Conservation (phyloP, 139 green algal genomes). For the Chlamydomonas schloesseri region DNA sequence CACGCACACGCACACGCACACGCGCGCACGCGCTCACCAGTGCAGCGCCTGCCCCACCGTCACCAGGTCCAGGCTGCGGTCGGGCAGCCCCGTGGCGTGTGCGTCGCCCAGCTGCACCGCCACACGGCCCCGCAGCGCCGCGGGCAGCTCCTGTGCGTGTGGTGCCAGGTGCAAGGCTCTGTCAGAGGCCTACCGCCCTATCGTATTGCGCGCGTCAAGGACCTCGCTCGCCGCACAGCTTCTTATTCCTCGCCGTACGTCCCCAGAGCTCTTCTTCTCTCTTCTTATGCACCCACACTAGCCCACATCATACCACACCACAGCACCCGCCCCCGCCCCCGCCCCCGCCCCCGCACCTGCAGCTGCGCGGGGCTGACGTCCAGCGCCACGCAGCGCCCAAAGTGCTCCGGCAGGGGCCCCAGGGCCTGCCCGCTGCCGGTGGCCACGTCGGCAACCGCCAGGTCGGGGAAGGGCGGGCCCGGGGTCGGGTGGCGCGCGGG, state of each 20-base stretch:
- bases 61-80: constrained; percentile 10
- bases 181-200: no score
- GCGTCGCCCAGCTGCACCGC: constrained; percentile 5
- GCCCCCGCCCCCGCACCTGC: neutral
- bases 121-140: neutral
- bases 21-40: constrained; percentile 6
- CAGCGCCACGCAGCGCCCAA: constrained; percentile 24
- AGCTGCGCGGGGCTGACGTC: constrained; percentile 32
- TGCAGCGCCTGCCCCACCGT: constrained; percentile 35
- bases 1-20: no score
- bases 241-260: no score
- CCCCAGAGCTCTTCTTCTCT: no score
- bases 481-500: neutral
- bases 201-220: no score
- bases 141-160: neutral
- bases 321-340: no score
- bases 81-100: constrained; percentile 26
- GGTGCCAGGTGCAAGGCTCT: no score
- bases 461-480: constrained; percentile 27
- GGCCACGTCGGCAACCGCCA: constrained; percentile 14
- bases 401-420: constrained; percentile 16
- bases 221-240: no score
- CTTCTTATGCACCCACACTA: no score
- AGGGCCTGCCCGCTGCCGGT: constrained; percentile 32
- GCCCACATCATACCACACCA: no score